Conservation (phyloP, 306 rosid species). For the Acacia crassicarpa region DNA sequence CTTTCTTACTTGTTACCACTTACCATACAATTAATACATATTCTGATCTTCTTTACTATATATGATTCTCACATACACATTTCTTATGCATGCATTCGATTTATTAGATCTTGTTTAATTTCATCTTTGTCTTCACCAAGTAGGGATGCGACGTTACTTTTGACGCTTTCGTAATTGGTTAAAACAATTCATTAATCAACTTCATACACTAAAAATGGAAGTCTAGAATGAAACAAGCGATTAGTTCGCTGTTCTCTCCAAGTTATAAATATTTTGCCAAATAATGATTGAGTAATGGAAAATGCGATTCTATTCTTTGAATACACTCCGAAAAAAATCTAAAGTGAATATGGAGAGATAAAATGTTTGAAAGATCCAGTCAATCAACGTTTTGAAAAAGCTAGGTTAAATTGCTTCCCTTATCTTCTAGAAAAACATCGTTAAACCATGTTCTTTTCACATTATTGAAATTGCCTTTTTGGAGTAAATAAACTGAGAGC, state of each 20-base stretch:
- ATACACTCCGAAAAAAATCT: background rate
- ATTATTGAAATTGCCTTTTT: background rate
- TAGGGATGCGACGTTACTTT: background rate
- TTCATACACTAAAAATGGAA: background rate
- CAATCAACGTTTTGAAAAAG: background rate
- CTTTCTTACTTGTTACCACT: background rate
- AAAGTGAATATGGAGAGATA: background rate
- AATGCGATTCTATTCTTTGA: background rate
- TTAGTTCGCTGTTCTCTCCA: background rate
- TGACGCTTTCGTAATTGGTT: background rate
- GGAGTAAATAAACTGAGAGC: slow-evolving; percentile 1
- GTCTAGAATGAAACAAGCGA: background rate
- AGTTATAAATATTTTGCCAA: background rate
- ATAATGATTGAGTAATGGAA: background rate
- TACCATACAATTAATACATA: background rate
- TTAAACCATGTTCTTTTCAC: slow-evolving; percentile 7
- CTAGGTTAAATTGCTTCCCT: background rate
- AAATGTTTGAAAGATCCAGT: background rate
- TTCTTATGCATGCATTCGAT: background rate
- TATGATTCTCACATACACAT: background rate
- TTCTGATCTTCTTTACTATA: background rate
- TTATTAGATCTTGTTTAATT: background rate
- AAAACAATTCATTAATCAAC: background rate
- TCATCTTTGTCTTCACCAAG: background rate
- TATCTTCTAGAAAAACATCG: background rate